These are phyloP conservation scores for Exsudoporus floridanus DNA, from an alignment of 1,284 basidiomycete species.

Conservation along the genomic window DNA sequence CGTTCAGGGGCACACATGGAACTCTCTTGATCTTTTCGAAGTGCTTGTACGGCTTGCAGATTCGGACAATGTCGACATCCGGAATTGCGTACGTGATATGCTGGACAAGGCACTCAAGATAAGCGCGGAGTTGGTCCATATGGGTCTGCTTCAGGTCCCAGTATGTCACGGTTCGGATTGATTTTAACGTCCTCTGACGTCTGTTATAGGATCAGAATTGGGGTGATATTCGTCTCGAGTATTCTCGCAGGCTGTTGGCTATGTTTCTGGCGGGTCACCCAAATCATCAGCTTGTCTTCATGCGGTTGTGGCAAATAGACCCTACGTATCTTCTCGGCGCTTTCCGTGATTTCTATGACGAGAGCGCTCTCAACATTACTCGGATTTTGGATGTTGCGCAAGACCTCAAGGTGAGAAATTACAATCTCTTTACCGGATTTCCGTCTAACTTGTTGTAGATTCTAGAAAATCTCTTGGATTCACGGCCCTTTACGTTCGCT, in stretches of 20 bases:
- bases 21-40: slow-evolving; percentile 88
- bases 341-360: slow-evolving; percentile 89
- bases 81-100: slow-evolving; percentile 80
- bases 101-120: slow-evolving; percentile 90
- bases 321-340: slow-evolving; percentile 83
- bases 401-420: slow-evolving; percentile 76
- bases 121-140: slow-evolving; percentile 91
- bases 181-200: slow-evolving; percentile 1
- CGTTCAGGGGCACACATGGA: slow-evolving; percentile 91
- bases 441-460: slow-evolving; percentile 53
- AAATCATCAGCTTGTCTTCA: slow-evolving; percentile 94
- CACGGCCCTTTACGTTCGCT: slow-evolving; percentile 83
- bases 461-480: slow-evolving; percentile 84
- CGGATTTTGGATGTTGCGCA: slow-evolving; percentile 94
- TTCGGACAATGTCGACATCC: slow-evolving; percentile 69
- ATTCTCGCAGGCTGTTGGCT: slow-evolving; percentile 81
- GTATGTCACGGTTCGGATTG: slow-evolving; percentile 40
- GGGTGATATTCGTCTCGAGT: slow-evolving; percentile 84
- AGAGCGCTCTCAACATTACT: slow-evolving; percentile 91
- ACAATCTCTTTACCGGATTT: neutral
- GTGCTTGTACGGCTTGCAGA: slow-evolving; percentile 79
- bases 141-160: slow-evolving; percentile 89
- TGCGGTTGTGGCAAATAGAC: slow-evolving; percentile 92
- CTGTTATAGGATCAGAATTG: slow-evolving; percentile 69
- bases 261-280: slow-evolving; percentile 94